Evolutionary conservation across 495 filamentous ascomycete species (phyloP).

Genomic region (Aspergillus avenaceus): DNA sequence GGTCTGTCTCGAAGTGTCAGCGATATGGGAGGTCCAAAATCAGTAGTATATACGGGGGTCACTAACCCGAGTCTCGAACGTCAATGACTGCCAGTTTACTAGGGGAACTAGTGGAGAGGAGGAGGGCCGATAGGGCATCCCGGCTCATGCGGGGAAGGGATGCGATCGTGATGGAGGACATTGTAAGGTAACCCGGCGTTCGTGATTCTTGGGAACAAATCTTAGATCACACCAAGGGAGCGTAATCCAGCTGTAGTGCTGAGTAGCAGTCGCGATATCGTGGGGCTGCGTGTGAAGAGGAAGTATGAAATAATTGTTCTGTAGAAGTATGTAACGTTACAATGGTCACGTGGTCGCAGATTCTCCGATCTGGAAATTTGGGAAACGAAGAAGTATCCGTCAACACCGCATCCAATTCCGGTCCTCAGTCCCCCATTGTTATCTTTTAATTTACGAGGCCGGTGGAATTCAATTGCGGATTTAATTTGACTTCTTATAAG

Average conservation of each 20-base stretch:
- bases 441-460: background rate
- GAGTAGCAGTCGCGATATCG: too few species aligned
- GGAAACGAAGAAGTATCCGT: background rate
- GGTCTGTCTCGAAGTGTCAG: slow-evolving; percentile 49
- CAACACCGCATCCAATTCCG: background rate
- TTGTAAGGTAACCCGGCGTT: slow-evolving; percentile 15
- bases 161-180: slow-evolving; percentile 55
- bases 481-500: background rate
- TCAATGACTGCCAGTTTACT: slow-evolving; percentile 71
- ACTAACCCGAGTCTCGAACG: slow-evolving; percentile 77
- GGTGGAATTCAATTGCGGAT: too few species aligned
- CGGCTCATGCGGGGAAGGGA: slow-evolving; percentile 62
- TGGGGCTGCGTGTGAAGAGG: background rate
- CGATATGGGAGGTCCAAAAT: background rate
- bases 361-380: background rate
- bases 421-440: background rate
- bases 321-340: background rate
- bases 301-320: background rate
- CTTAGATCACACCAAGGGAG: too few species aligned
- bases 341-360: background rate
- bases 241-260: too few species aligned
- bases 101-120: slow-evolving; percentile 29
- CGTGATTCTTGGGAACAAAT: background rate
- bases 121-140: slow-evolving; percentile 53
- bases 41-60: background rate